Base-by-base conservation (phyloP, 148 eudicot species). In the Salicornia ramosissima region DNA sequence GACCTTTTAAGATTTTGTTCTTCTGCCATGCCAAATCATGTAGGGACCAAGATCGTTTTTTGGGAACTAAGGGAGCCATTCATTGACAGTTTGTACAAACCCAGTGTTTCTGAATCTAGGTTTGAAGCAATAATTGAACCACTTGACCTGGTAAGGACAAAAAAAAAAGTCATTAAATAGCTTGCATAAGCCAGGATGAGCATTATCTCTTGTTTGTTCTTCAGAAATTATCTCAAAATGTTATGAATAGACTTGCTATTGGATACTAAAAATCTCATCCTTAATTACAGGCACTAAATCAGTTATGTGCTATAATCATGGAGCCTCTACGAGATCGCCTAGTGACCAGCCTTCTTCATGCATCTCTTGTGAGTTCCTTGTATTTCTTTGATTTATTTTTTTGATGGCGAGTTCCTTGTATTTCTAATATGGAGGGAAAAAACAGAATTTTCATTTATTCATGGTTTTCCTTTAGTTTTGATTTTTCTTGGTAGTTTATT, bases 311-410 rank as follows among this genome's bases (percentile, higher is more conserved):
- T 71, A 64, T 91, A 43, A 89, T 95, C 31, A 76, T 91, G 64
- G 97, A 95, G 80, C 93, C 89, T 74, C 86, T 95, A 34, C 85
- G 99, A 45, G 99, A 95, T 72, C 96, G 97, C 26, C 83, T 95
- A 24, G 99, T 95, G 70, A 95, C 97, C 25, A 85, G 97, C 63
- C 97, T 95, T 60, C 97, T 95, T 69, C 99, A 95, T 79, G 96
- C 99, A 69, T 89, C 97, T 58, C 80, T 95, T 84, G 99, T 95
- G 34, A 70, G 90, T 75, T 73, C 21, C 28, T 15, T 42, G 6
- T 42, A 45, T 34, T 56, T 10, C 40, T 72, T 62, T n/a, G n/a
- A n/a, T n/a, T n/a, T n/a, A n/a, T n/a, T n/a, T n/a, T n/a, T n/a
- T n/a, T n/a, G n/a, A n/a, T n/a, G n/a, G 99, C 91, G 34, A 70